Percentiles rank a stretch among this genome's conserved stretches.
Conservation (phyloP, 345 rosid genomes). For the Hibiscus mutabilis region DNA sequence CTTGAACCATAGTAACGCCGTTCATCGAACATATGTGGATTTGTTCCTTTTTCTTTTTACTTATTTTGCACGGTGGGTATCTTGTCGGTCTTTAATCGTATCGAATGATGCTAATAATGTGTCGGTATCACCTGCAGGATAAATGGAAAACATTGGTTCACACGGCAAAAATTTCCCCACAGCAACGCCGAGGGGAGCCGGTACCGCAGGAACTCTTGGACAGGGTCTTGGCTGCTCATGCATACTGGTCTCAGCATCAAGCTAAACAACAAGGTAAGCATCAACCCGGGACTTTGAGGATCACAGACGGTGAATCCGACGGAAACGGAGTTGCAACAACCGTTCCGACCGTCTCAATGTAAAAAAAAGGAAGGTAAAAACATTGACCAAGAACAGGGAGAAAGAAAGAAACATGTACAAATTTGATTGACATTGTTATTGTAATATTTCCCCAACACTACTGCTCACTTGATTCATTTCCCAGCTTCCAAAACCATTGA, state of each 20-base stretch:
- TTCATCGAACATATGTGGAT: too few relatives aligned
- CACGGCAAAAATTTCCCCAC: conserved; percentile 83
- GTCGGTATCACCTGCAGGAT: conserved; percentile 43
- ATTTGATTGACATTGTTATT: conserved; percentile 22
- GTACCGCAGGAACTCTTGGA: conserved; percentile 90
- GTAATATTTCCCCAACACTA: conserved; percentile 25
- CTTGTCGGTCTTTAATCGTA: not conserved
- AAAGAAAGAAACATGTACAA: conserved; percentile 35
- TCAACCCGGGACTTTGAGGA: conserved; percentile 22
- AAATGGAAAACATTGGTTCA: conserved; percentile 99
- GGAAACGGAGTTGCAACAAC: conserved; percentile 21
- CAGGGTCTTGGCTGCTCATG: conserved; percentile 81
- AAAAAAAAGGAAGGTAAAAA: conserved; percentile 16
- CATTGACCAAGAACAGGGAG: conserved; percentile 23
- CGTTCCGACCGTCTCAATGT: conserved; percentile 18
- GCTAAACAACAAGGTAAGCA: conserved; percentile 61
- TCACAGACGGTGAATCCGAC: conserved; percentile 20
- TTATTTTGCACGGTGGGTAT: not conserved
- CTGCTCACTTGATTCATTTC: conserved; percentile 37
- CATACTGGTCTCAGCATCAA: conserved; percentile 78
- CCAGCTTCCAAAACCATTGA: not conserved
- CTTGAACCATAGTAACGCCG: not conserved
- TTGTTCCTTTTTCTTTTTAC: too few relatives aligned
- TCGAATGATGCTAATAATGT: not conserved
- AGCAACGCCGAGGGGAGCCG: conserved; percentile 93